A percentile compares a stretch with the other conserved stretches of the same genome.
phyloP scores from a whole-genome alignment of 345 rosid genomes.

The Euclidium syriacum region DNA sequence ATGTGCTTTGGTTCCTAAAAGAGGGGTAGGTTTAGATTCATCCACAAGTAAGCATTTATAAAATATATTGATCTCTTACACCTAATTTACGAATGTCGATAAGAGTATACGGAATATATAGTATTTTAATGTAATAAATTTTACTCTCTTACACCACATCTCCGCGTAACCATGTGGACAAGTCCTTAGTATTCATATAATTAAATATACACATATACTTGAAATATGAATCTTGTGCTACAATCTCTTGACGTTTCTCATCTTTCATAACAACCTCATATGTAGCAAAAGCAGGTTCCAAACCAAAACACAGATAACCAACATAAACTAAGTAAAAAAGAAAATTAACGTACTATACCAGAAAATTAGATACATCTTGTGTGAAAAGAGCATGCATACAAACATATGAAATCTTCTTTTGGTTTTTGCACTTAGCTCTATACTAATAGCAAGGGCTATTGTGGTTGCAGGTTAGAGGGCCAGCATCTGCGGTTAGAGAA shows the following conservation, averaged over 20 bases:
- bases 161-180: too few relatives aligned
- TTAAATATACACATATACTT: neutral
- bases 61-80: too few relatives aligned
- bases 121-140: too few relatives aligned
- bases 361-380: neutral
- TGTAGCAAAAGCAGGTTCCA: neutral
- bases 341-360: neutral
- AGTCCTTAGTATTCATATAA: too few relatives aligned
- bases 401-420: neutral
- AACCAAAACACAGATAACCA: neutral
- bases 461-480: conserved; percentile 46
- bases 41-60: too few relatives aligned
- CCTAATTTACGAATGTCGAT: too few relatives aligned
- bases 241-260: neutral
- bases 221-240: neutral
- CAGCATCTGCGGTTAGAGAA: conserved; percentile 63
- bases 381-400: neutral
- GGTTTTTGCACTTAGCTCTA: neutral
- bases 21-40: too few relatives aligned
- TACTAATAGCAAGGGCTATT: conserved; percentile 37
- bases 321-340: neutral
- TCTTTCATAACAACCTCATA: neutral
- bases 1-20: too few relatives aligned
- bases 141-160: too few relatives aligned
- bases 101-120: too few relatives aligned